Evolutionary conservation across 495 filamentous ascomycete species (phyloP), one percentile per base, ranked within the genome.

Genomic region (Viridothelium virens): DNA sequence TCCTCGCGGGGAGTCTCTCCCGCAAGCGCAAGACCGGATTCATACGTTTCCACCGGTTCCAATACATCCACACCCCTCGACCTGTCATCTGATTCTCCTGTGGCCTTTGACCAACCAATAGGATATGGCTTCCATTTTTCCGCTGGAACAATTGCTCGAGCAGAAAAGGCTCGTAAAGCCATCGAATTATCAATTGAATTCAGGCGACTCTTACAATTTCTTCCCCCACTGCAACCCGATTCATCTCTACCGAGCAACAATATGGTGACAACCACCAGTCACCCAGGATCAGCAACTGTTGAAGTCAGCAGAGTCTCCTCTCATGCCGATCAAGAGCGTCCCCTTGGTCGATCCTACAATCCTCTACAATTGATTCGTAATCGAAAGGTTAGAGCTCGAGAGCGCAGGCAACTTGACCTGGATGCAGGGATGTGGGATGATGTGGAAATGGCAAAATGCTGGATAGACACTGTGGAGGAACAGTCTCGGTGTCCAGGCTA

Each of bases 331-430:
- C 67, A 69, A 11, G 68, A 68, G 37, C 68, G 73, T 47, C 71
- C 64, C 18, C 69, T 85, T 44, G 85, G 86, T 36, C 84, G 92
- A 61, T 70, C 73, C 1, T 96, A 96, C 70, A 93, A 97, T 73
- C 92, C 91, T 4, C 79, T 97, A 33, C 92, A 97, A 71, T 87
- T 86, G 70, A 87, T 96, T 61, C 85, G 92, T 25, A 96, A 97
- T 70, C 82, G 92, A 33, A 89, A 90, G 68, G 81, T 92, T 3
- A 83, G 92, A 62, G 86, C 87, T 63, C 81, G 90, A 36, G 89
- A 91, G 73, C 81, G 88, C 38, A 85, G 84, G 65, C 74, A 81
- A 0, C 85, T 95, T 44, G 85, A 92, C 70, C 81, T 86, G 16
- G 85, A 89, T 56, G 79, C 81, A n/a, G 84, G 89, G 62, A 89